These are phyloP conservation scores for Penicillium lividum DNA, from an alignment of 495 filamentous ascomycete genomes.

Conservation along the genomic window DNA sequence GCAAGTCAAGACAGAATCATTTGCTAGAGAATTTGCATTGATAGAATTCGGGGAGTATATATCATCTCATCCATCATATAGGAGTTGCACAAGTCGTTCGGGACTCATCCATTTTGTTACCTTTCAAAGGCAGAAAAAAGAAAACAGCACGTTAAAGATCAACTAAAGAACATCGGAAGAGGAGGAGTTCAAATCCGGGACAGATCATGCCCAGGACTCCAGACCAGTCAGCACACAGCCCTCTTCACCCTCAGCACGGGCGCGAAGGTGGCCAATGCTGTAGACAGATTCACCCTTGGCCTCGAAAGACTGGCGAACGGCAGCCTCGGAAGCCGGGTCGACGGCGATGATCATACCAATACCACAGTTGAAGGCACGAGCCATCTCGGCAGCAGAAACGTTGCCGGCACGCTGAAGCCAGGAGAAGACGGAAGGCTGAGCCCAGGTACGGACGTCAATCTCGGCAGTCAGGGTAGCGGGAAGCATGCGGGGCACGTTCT, in stretches of 20 bases:
- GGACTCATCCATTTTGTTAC: constrained; percentile 20
- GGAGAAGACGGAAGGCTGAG: constrained; percentile 69
- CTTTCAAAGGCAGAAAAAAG: constrained; percentile 17
- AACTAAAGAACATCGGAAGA: constrained; percentile 4
- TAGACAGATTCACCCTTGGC: constrained; percentile 75
- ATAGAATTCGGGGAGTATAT: constrained; percentile 21
- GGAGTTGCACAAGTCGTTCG: constrained; percentile 23
- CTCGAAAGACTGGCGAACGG: constrained; percentile 47
- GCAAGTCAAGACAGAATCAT: not conserved
- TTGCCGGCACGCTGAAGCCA: constrained; percentile 84
- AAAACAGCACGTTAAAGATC: constrained; percentile 13
- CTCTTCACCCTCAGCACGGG: constrained; percentile 51
- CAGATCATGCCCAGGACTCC: constrained; percentile 61
- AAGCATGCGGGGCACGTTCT: constrained; percentile 93
- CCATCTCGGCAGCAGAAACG: constrained; percentile 74
- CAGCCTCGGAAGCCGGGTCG: constrained; percentile 30
- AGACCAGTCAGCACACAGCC: constrained; percentile 71
- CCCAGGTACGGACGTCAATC: constrained; percentile 73
- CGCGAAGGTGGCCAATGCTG: constrained; percentile 67
- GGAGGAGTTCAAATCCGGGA: constrained; percentile 3
- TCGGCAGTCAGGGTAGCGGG: constrained; percentile 71
- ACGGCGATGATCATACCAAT: constrained; percentile 91
- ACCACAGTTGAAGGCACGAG: constrained; percentile 89
- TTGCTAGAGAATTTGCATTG: constrained; percentile 14
- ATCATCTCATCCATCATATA: constrained; percentile 31